Percentiles rank a stretch among this genome's conserved stretches.
Evolutionary conservation across 73 alveolate species (phyloP).

Genomic region (Tetrahymena elliotti): DNA sequence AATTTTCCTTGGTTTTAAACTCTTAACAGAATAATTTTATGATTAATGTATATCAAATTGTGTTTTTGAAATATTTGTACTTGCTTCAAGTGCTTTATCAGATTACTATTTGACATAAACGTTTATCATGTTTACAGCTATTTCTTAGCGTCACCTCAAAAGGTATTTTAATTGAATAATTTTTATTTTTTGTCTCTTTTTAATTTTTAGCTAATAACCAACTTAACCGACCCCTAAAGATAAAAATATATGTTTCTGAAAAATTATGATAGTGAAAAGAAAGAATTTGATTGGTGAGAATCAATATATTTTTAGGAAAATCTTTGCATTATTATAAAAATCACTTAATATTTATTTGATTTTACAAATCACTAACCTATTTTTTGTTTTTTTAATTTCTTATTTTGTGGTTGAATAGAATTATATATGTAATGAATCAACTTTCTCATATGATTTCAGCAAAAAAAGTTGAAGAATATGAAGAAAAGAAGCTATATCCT

Average conservation of each 20-base stretch:
- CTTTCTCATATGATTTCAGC: slow-evolving; percentile 31
- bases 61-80: not conserved
- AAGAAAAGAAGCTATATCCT: slow-evolving; percentile 23
- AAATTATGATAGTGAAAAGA: no score
- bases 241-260: no score
- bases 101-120: not conserved
- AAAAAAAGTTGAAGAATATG: slow-evolving; percentile 33
- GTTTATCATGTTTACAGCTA: not conserved
- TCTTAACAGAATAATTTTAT: not conserved
- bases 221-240: not conserved
- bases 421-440: slow-evolving; percentile 9
- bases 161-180: not conserved
- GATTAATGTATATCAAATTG: not conserved
- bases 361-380: no score
- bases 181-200: no score
- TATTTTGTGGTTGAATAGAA: not conserved
- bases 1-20: not conserved
- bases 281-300: no score
- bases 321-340: no score
- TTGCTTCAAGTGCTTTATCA: not conserved
- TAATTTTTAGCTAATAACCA: no score
- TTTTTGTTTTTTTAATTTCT: no score
- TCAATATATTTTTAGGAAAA: no score
- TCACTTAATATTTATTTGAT: no score
- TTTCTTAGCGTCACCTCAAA: not conserved